Conservation (phyloP, 1,139 yeast species). For the Blastobotrys buckinghamii region DNA sequence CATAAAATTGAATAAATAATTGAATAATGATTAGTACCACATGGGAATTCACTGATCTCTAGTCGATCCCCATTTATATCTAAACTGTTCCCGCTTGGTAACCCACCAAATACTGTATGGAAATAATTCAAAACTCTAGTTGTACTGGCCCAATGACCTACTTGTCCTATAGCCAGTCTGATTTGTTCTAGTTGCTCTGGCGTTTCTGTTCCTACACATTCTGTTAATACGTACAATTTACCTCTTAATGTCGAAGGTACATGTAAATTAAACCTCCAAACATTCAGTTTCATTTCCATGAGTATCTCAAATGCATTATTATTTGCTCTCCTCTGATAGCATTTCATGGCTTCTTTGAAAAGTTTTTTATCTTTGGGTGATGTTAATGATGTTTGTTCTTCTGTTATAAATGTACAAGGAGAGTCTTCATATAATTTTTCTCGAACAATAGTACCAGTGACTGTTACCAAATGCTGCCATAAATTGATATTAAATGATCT, state of each 20-base stretch:
- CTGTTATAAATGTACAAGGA: not conserved
- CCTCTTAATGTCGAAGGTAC: constrained; percentile 6
- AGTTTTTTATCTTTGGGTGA: constrained; percentile 1
- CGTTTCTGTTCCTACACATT: constrained; percentile 4
- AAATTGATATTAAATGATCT: constrained; percentile 1
- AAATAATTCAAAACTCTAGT: constrained; percentile 5
- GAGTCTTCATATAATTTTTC: constrained; percentile 9
- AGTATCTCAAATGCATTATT: constrained; percentile 8
- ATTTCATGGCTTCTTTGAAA: constrained; percentile 6
- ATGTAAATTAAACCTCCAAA: constrained; percentile 8
- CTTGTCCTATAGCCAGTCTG: constrained; percentile 2
- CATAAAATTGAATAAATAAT: constrained; percentile 4
- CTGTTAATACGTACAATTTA: constrained; percentile 1
- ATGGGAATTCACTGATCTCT: constrained; percentile 7
- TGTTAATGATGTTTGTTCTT: not conserved
- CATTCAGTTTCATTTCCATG: constrained; percentile 10
- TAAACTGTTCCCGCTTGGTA: constrained; percentile 7
- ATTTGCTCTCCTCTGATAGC: constrained; percentile 4
- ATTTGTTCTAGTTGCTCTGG: constrained; percentile 1
- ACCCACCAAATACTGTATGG: constrained; percentile 9
- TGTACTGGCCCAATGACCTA: constrained; percentile 8
- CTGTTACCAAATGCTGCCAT: constrained; percentile 10
- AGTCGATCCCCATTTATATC: constrained; percentile 6
- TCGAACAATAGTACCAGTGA: constrained; percentile 8
- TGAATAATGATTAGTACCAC: constrained; percentile 7